These are phyloP conservation scores for Leccinum sublutescens DNA, from an alignment of 768 basidiomycete genomes.

Conservation along the genomic window DNA sequence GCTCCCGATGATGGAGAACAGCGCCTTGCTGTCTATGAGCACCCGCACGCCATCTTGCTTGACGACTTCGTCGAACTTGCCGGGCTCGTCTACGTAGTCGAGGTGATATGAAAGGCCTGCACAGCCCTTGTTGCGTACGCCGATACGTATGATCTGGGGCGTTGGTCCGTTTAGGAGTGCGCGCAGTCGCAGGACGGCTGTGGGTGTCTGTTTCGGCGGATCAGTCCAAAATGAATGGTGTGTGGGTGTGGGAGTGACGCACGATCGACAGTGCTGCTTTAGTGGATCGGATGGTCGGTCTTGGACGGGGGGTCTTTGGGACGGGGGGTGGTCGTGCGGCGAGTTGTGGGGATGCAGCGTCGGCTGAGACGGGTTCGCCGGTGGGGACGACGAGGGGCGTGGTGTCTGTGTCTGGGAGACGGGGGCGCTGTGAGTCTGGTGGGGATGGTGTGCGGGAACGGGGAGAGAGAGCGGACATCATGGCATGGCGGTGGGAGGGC, in stretches of 20 bases:
- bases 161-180: slow-evolving; percentile 78
- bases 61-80: slow-evolving; percentile 93
- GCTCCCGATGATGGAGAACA: slow-evolving; percentile 97
- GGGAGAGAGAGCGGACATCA: slow-evolving; percentile 62
- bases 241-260: slow-evolving; percentile 21
- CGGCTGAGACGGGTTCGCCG: slow-evolving; percentile 45
- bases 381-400: slow-evolving; percentile 54
- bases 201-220: slow-evolving; percentile 57
- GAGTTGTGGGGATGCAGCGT: slow-evolving; percentile 68
- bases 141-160: slow-evolving; percentile 91
- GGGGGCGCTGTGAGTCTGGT: slow-evolving; percentile 13
- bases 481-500: slow-evolving; percentile 47
- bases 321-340: slow-evolving; percentile 69
- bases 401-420: slow-evolving; percentile 38
- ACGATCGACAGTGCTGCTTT: slow-evolving; percentile 82
- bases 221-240: neutral
- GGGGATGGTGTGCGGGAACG: slow-evolving; percentile 26
- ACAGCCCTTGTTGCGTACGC: slow-evolving; percentile 96
- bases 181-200: slow-evolving; percentile 69
- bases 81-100: slow-evolving; percentile 90
- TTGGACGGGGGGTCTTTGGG: slow-evolving; percentile 60
- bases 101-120: slow-evolving; percentile 84
- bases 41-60: slow-evolving; percentile 94
- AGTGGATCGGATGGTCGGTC: slow-evolving; percentile 64
- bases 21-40: slow-evolving; percentile 92